Evolutionary conservation across 441 rosid genomes (phyloP), one percentile per base, ranked within the genome.

Genomic region (Cnidoscolus chayamansa): DNA sequence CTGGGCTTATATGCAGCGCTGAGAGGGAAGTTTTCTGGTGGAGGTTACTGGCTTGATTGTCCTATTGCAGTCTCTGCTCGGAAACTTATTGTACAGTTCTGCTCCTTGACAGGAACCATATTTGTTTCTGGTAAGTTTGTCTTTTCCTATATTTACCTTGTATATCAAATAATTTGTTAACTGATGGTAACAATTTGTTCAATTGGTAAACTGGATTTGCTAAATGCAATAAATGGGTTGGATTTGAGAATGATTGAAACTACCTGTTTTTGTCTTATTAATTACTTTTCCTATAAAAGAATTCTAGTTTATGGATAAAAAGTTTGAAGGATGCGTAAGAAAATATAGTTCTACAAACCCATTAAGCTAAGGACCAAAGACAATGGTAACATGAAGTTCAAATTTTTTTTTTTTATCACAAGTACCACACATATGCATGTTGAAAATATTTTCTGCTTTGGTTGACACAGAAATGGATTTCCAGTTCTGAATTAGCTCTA

Each of bases 11-110:
- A 95, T 84, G 78, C 89, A 16, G 88, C 94, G 10, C 82, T 95
- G 72, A 88, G 97, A 81, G 90, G 84, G 84, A 91, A 90, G 86
- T 89, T 88, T 84, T 81, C 89, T 67, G 68, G 71, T 74, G 87
- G 88, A 67, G 85, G 91, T 71, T 91, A 83, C 81, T 95, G 97
- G 95, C 86, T 87, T 70, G 99, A 95, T 83, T 90, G 95, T 81
- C 98, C 95, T 67, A 83, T 95, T 79, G 97, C 99, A 51, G 90
- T 95, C 79, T 86, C 98, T 80, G 90, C 97, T 78, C 89, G 98
- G 78, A 95, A 91, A 85, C 94, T 93, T 78, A 88, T 95, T 66
- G 88, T 95, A 67, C 99, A 93, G 68, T 83, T 93, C 77, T 95
- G 97, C 85, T 90, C 90, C 79, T 82, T 95, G 85, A 84, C 95